Conservation (phyloP, 1,284 basidiomycete genomes). For the Malassezia restricta region DNA sequence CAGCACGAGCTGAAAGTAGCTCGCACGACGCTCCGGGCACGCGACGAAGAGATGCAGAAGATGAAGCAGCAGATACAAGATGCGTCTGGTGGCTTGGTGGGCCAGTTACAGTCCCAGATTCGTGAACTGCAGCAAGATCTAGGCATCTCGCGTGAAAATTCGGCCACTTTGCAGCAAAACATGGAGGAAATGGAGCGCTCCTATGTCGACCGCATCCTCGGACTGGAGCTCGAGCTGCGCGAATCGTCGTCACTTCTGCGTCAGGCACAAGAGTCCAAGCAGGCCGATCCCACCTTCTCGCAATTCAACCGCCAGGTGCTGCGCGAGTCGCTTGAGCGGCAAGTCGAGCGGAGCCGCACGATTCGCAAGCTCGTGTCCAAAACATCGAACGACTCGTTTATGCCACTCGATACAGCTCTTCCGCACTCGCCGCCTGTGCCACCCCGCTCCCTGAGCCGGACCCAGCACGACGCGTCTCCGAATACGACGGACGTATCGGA, state of each 20-base stretch:
- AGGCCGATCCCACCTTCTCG: conserved; percentile 25
- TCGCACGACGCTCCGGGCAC: conserved; percentile 61
- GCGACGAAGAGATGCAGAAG: conserved; percentile 51
- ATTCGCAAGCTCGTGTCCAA: conserved; percentile 42
- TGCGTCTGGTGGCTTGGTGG: conserved; percentile 71
- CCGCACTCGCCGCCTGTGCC: neutral
- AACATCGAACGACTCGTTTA: conserved; percentile 21
- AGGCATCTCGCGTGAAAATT: conserved; percentile 63
- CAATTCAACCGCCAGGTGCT: conserved; percentile 49
- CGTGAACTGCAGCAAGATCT: conserved; percentile 68
- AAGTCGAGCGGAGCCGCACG: conserved; percentile 43
- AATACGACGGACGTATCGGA: neutral
- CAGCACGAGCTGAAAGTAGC: conserved; percentile 65
- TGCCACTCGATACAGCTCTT: neutral
- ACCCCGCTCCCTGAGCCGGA: neutral
- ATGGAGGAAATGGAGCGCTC: conserved; percentile 65
- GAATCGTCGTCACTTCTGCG: conserved; percentile 76
- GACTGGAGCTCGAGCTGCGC: conserved; percentile 81
- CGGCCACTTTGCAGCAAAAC: conserved; percentile 50
- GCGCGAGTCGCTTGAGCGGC: conserved; percentile 50
- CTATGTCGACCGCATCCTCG: conserved; percentile 75
- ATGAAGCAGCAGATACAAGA: conserved; percentile 69
- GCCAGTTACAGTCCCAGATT: conserved; percentile 64
- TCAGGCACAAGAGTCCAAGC: conserved; percentile 53
- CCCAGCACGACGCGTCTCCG: neutral